phyloP scores from a whole-genome alignment of 176 grass and related monocot species.

The Oryza coarctata region DNA sequence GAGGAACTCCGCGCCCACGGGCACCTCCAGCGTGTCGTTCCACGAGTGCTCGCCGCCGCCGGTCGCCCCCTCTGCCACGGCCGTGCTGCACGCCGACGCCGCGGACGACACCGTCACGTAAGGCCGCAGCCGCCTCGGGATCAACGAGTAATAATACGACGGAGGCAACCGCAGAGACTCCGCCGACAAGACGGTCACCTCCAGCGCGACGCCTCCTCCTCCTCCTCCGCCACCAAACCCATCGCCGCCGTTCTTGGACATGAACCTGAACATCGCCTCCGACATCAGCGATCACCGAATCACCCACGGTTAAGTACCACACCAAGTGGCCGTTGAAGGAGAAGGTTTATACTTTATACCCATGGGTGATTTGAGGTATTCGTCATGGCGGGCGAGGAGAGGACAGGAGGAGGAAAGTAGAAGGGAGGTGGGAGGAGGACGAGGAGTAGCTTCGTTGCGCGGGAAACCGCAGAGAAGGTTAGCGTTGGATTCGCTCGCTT shows the following conservation, averaged over 20 bases:
- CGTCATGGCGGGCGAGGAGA: neutral
- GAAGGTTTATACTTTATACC: constrained; percentile 32
- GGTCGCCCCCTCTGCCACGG: constrained; percentile 27
- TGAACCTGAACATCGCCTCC: constrained; percentile 4
- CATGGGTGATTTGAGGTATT: neutral
- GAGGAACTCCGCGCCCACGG: constrained; percentile 60
- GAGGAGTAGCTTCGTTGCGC: constrained; percentile 39
- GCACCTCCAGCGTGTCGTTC: constrained; percentile 52
- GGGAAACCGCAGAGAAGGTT: constrained; percentile 53
- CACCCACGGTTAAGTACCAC: neutral
- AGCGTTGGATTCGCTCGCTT: neutral
- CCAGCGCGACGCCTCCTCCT: constrained; percentile 44
- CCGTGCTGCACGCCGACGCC: constrained; percentile 27
- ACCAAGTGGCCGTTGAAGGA: neutral
- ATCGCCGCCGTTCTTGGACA: constrained; percentile 30
- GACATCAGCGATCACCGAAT: neutral
- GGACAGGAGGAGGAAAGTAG: neutral
- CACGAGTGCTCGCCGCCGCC: constrained; percentile 52
- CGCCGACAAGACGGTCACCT: constrained; percentile 78
- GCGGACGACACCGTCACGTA: constrained; percentile 57
- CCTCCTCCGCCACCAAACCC: constrained; percentile 19
- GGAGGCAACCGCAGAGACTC: constrained; percentile 62
- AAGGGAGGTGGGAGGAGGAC: constrained; percentile 39
- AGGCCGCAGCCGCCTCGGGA: constrained; percentile 60
- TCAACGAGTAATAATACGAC: constrained; percentile 36